phyloP scores from a whole-genome alignment of 768 basidiomycete species.

The Auriscalpium microsporum region DNA sequence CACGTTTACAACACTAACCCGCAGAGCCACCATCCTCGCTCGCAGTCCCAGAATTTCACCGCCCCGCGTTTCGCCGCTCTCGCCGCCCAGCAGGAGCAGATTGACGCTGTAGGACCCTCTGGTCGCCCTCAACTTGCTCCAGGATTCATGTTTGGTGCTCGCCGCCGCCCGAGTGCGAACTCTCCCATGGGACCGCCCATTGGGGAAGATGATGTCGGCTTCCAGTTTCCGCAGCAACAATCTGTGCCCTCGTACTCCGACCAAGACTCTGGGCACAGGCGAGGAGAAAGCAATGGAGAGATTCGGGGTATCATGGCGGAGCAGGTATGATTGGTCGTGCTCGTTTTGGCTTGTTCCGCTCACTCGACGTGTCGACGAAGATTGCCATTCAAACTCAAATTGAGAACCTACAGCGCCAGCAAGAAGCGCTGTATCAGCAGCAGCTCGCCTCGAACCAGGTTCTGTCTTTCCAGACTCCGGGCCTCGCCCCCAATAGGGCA shows the following conservation, averaged over 20 bases:
- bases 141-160: conserved; percentile 81
- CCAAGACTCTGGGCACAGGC: conserved; percentile 37
- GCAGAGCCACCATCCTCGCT: conserved; percentile 56
- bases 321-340: conserved; percentile 48
- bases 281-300: conserved; percentile 58
- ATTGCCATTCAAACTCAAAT: conserved; percentile 88
- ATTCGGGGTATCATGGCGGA: conserved; percentile 91
- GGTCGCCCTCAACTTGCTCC: conserved; percentile 87
- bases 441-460: conserved; percentile 85
- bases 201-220: conserved; percentile 72
- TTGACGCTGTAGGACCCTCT: conserved; percentile 55
- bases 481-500: conserved; percentile 54
- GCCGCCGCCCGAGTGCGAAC: conserved; percentile 37
- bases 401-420: conserved; percentile 83
- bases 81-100: conserved; percentile 56
- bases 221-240: conserved; percentile 76
- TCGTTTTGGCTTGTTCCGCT: conserved; percentile 1
- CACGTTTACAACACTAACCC: conserved; percentile 32
- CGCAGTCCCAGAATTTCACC: conserved; percentile 77
- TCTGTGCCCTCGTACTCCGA: conserved; percentile 12
- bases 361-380: conserved; percentile 28
- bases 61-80: conserved; percentile 84
- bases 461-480: conserved; percentile 69
- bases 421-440: conserved; percentile 83
- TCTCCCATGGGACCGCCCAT: conserved; percentile 62